Evolutionary conservation across 2,329 filamentous ascomycete species (phyloP).

Genomic region (Coniochaeta ligniaria): DNA sequence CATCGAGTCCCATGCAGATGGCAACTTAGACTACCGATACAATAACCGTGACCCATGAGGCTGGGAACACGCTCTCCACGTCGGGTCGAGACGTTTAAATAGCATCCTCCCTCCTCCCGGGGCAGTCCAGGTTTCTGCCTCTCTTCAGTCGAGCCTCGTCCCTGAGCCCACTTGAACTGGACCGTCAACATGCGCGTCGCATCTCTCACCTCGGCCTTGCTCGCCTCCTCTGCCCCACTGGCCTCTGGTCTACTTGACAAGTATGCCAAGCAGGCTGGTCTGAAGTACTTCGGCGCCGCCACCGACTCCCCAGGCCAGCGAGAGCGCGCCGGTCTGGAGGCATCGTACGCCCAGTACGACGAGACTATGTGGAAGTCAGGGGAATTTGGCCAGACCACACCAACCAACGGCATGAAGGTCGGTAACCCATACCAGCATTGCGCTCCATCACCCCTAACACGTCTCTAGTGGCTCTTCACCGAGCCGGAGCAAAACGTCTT

Average conservation of each 20-base stretch:
- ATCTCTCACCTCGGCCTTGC: slow-evolving; percentile 11
- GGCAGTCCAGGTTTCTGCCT: not conserved
- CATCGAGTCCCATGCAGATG: not conserved
- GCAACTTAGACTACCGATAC: not conserved
- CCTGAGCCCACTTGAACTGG: not conserved
- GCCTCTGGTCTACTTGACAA: slow-evolving; percentile 33
- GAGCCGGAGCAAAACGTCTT: slow-evolving; percentile 52
- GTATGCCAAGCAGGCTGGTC: slow-evolving; percentile 43
- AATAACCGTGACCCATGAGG: not conserved
- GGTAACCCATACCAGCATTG: not conserved
- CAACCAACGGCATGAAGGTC: slow-evolving; percentile 49
- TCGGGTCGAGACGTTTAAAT: not conserved
- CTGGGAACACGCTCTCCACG: not conserved
- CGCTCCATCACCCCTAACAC: not conserved
- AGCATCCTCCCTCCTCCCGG: not conserved
- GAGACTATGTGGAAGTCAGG: slow-evolving; percentile 41
- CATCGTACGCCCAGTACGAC: slow-evolving; percentile 45
- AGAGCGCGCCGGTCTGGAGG: slow-evolving; percentile 35
- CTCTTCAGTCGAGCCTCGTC: not conserved
- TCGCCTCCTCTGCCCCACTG: slow-evolving; percentile 20
- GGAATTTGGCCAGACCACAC: slow-evolving; percentile 56
- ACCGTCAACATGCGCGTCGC: slow-evolving; percentile 8
- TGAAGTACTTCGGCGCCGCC: slow-evolving; percentile 55
- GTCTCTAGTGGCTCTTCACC: slow-evolving; percentile 45
- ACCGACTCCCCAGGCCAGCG: slow-evolving; percentile 40